Percentiles rank a stretch among this genome's conserved stretches.
Conservation (phyloP, 1,284 basidiomycete genomes). For the Sanghuangporus weigelae region DNA sequence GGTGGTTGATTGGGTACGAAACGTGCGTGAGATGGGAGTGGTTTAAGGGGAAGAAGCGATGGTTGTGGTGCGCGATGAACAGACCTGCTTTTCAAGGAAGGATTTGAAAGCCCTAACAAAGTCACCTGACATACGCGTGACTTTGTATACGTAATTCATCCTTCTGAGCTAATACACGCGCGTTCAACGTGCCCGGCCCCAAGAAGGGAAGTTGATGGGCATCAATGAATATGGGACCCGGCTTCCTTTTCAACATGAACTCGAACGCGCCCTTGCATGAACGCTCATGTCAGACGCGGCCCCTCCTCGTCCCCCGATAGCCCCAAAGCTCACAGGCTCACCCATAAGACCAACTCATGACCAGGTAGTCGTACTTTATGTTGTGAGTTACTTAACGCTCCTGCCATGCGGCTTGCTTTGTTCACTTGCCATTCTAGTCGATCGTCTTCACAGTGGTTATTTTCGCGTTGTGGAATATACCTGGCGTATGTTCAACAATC, state of each 20-base stretch:
- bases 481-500: constrained; percentile 32
- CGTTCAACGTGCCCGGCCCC: not conserved
- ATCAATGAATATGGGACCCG: not conserved
- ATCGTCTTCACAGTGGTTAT: constrained; percentile 76
- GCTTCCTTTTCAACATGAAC: not conserved
- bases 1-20: constrained; percentile 5
- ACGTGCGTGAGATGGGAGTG: constrained; percentile 12
- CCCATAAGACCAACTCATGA: constrained; percentile 20
- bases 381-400: constrained; percentile 43
- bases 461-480: constrained; percentile 78
- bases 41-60: constrained; percentile 9
- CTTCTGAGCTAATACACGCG: not conserved
- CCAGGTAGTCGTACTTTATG: constrained; percentile 50
- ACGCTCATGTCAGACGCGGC: constrained; percentile 4
- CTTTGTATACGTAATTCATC: not conserved
- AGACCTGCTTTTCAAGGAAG: constrained; percentile 1
- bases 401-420: not conserved
- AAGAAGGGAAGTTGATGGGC: not conserved
- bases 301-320: constrained; percentile 19
- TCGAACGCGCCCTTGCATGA: not conserved
- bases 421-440: constrained; percentile 39
- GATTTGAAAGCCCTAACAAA: constrained; percentile 1
- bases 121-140: constrained; percentile 2
- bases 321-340: constrained; percentile 17
- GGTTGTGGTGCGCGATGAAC: not conserved